Base-by-base conservation (phyloP, 768 basidiomycete species). In the Phanerodontia chrysosporium region DNA sequence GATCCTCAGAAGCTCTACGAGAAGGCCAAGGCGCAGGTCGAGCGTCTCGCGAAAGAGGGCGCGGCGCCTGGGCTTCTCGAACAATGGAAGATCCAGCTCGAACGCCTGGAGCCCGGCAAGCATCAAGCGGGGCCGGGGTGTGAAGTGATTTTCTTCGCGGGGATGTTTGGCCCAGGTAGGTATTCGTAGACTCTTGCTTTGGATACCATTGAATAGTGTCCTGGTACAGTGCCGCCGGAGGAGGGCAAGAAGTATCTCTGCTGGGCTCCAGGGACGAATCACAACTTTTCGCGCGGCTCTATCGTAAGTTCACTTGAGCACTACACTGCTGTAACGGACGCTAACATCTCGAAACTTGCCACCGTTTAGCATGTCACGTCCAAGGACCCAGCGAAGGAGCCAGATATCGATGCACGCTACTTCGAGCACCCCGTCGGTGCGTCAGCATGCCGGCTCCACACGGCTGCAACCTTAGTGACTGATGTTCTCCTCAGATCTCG, bases 271-370 rank as follows among this genome's bases (percentile, higher is more conserved):
- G 63, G 58, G 1, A 44, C 65, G 4, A 69, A 67, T 35, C 65
- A 68, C 44, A 62, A 64, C 3, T 71, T 70, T 56, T 67, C 66
- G 2, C 59, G 68, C 12, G 72, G 73, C 3, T 65, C 67, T 3
- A 66, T 73, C 27, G 68, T 70, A 45, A 45, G 59, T 53, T 7
- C 9, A 21, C 21, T 24, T 18, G 10, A 52, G 39, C n/a, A 1
- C 21, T 32, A n/a, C n/a, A n/a, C n/a, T 51, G 35, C 2, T 56
- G 6, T 25, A 22, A 7, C 10, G 14, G 35, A 2, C 7, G 18
- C 16, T 18, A 32, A 32, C 12, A 21, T 16, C 39, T 3, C 35
- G n/a, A n/a, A n/a, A 22, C 6, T 27, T 10, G 2, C 14, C 16
- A 25, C 22, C 32, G 5, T 58, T 1, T 51, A 59, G 58, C 58